A percentile compares a stretch with the other conserved stretches of the same genome.
Conservation (phyloP, 345 rosid genomes). For the Pistacia integerrima region DNA sequence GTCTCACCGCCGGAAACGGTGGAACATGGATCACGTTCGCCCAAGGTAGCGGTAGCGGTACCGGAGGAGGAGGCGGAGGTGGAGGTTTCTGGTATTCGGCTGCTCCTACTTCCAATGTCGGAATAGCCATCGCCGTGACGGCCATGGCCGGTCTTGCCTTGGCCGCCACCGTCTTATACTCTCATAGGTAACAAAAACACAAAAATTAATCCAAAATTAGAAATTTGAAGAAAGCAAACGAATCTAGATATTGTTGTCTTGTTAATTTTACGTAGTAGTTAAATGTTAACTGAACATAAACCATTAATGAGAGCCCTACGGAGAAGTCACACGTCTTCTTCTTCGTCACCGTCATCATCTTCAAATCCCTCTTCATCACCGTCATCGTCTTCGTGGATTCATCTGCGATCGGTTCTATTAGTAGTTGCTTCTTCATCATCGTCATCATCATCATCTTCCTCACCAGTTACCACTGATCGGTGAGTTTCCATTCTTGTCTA, state of each 20-base stretch:
- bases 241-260: slow-evolving; percentile 12
- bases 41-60: slow-evolving; percentile 46
- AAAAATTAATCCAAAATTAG: background rate
- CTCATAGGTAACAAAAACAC: slow-evolving; percentile 47
- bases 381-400: slow-evolving; percentile 63
- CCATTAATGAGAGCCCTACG: slow-evolving; percentile 59
- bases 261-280: slow-evolving; percentile 6
- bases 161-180: slow-evolving; percentile 61
- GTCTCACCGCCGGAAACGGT: slow-evolving; percentile 34
- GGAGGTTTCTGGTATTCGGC: slow-evolving; percentile 50
- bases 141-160: slow-evolving; percentile 81
- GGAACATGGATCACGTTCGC: slow-evolving; percentile 53
- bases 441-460: slow-evolving; percentile 41
- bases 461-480: slow-evolving; percentile 53
- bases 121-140: slow-evolving; percentile 63
- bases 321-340: slow-evolving; percentile 57
- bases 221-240: slow-evolving; percentile 1
- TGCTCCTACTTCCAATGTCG: slow-evolving; percentile 51
- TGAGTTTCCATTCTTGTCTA: slow-evolving; percentile 34
- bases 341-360: slow-evolving; percentile 39
- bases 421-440: slow-evolving; percentile 58
- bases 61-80: slow-evolving; percentile 40
- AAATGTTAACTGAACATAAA: slow-evolving; percentile 52
- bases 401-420: slow-evolving; percentile 61
- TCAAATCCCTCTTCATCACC: slow-evolving; percentile 42